Base-by-base conservation (phyloP, 306 rosid species). In the Abrus precatorius region DNA sequence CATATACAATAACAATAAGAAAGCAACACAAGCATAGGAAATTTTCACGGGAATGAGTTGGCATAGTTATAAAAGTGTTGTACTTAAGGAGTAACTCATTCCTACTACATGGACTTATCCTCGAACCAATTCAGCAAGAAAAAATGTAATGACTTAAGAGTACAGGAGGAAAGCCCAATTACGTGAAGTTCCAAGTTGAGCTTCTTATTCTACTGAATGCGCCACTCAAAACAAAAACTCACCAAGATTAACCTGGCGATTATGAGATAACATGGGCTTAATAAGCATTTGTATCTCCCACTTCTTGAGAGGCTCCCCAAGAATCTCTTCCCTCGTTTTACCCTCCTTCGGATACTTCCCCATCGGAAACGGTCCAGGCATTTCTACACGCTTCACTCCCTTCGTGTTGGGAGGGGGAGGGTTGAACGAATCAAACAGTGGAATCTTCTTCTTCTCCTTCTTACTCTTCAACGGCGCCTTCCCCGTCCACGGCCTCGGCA, bases 401-500 rank as follows among this genome's bases (percentile, higher is more conserved):
- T 85, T 76, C 28, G 36, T 72, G 1, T 84, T 89, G 0, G 84
- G 63, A 10, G 88, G 80, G 2, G 92, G 92, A 40, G 93, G 93
- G 60, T 88, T 85, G 20, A 90, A 80, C 20, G 99, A 91, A 61
- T 91, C 96, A 36, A 91, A 82, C 1, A 95, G 86, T 9, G 92
- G 96, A 60, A 89, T 80, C 76, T 95, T 95, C 79, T 92, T 89
- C 86, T 69, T 80, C 36, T 33, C 32, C 53, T 64, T 65, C 84
- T 89, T 40, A 83, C 93, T 90, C 88, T 93, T 93, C 92, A 95
- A 38, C 47, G 98, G 98, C 0, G 98, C 99, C 62, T 95, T 95
- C 0, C 97, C 99, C 0, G 98, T 95, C 99, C 98, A 95, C 3
- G 99, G 99, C 77, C 98, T 79, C 76, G 97, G 92, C 98, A 95